Evolutionary conservation across 495 filamentous ascomycete species (phyloP).

Genomic region (Aspergillus panamensis): DNA sequence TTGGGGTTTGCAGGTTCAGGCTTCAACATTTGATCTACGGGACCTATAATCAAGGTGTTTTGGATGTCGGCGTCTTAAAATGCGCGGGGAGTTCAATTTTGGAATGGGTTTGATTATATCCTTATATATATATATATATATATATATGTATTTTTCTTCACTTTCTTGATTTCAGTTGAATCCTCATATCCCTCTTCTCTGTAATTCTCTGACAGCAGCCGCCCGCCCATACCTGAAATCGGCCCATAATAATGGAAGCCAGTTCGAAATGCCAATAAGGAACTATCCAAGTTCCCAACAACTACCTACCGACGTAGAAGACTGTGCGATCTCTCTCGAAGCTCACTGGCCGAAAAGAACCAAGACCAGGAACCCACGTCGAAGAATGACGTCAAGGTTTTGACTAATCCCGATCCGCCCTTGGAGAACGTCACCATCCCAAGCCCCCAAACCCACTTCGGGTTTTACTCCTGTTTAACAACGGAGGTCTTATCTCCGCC

Average conservation of each 20-base stretch:
- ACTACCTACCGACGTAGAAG: no score
- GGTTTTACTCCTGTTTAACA: neutral
- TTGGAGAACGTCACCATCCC: neutral
- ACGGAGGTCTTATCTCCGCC: neutral
- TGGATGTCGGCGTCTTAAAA: neutral
- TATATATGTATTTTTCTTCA: neutral
- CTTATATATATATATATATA: neutral
- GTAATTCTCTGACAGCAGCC: neutral
- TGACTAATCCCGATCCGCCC: neutral
- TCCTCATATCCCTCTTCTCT: neutral
- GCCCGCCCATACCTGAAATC: neutral
- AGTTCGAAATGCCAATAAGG: neutral
- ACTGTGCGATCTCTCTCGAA: neutral
- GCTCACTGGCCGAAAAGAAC: neutral
- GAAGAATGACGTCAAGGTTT: constrained; percentile 1
- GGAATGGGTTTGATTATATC: neutral
- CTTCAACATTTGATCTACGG: neutral
- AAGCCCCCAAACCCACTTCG: neutral
- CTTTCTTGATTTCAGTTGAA: neutral
- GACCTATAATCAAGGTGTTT: neutral
- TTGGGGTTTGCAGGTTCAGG: neutral
- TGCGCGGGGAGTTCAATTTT: neutral
- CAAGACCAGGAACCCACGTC: neutral
- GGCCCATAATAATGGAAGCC: neutral
- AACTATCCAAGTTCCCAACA: no score